Base-by-base conservation (phyloP, 2,329 filamentous ascomycete species). In the Pseudogymnoascus sp. region DNA sequence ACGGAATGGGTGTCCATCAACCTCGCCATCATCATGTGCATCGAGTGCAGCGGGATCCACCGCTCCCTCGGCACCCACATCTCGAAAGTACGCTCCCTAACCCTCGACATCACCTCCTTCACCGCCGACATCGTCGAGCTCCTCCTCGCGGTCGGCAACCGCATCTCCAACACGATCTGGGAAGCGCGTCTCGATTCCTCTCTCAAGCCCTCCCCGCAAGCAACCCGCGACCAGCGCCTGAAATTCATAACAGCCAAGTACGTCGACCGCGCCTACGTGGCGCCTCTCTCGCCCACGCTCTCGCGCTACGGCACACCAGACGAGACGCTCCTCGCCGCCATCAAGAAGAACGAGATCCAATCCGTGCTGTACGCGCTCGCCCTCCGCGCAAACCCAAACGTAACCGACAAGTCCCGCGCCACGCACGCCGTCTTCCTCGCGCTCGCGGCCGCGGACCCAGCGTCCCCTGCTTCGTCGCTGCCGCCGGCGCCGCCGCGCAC, bases 1-100 rank as follows among this genome's bases (percentile, higher is more conserved):
- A 92, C 96, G 21, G 94, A 99, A 74, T 99, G 94, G 94, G 94
- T 97, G 29, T 97, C 94, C 0, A 96, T 99, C 76, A 99, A 99
- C 70, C 81, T 99, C 4, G 94, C 90, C 52, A 96, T 99, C 64
- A 87, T 99, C 61, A 82, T 99, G 18, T 99, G 94, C 77, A 97
- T 97, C 72, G 93, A 99, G 74, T 99, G 94, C 76, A 96, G 92
- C 72, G 94, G 94, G 65, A 97, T 99, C 65, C 94, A 99, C 75
- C 87, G 94, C 42, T 97, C 93, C 1, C 82, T 99, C 3, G 94
- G 94, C 10, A 99, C 94, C 1, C 94, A 99, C 74, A 97, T 99
- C 71, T 96, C 92, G 74, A 99, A 99, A 77, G 86, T 99, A 40
- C 89, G 94, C 61, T 97, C 94, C 10, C 82, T 99, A 42, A 99